Conservation (phyloP, 345 rosid genomes). For the Draba incana region DNA sequence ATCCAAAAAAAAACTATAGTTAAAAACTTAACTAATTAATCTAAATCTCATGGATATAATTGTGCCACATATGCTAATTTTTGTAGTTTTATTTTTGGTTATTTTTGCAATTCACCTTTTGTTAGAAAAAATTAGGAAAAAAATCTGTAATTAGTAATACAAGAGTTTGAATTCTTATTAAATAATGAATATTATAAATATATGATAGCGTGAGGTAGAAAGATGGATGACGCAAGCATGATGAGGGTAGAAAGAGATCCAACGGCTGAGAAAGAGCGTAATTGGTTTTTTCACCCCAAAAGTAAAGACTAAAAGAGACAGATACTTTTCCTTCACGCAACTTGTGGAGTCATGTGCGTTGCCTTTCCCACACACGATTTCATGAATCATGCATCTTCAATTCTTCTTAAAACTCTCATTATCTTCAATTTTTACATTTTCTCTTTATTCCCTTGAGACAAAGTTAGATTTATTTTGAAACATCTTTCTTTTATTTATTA, state of each 20-base stretch:
- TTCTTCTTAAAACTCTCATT: neutral
- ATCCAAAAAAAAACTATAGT: no score
- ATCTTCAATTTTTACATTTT: neutral
- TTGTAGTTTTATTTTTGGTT: no score
- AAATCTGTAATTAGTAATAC: no score
- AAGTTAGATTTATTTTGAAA: neutral
- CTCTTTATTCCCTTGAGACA: neutral
- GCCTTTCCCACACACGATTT: slow-evolving; percentile 43
- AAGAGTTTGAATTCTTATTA: no score
- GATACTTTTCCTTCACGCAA: slow-evolving; percentile 41
- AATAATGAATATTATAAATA: no score
- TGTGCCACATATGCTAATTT: no score
- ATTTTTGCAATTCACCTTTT: no score
- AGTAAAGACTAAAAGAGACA: slow-evolving; percentile 12
- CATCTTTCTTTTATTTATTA: neutral
- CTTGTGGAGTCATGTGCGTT: slow-evolving; percentile 38
- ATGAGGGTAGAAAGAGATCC: slow-evolving; percentile 32
- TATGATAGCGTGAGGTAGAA: slow-evolving; percentile 28
- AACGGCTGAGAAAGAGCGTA: slow-evolving; percentile 28
- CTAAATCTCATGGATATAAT: no score
- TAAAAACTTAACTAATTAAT: no score
- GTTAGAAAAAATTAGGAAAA: no score
- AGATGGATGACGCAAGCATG: slow-evolving; percentile 35
- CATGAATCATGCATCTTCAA: slow-evolving; percentile 38
- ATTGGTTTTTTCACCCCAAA: slow-evolving; percentile 2